These are phyloP conservation scores for Ophiocordyceps camponoti-rufipedis DNA, from an alignment of 2,329 filamentous ascomycete genomes.

Conservation along the genomic window DNA sequence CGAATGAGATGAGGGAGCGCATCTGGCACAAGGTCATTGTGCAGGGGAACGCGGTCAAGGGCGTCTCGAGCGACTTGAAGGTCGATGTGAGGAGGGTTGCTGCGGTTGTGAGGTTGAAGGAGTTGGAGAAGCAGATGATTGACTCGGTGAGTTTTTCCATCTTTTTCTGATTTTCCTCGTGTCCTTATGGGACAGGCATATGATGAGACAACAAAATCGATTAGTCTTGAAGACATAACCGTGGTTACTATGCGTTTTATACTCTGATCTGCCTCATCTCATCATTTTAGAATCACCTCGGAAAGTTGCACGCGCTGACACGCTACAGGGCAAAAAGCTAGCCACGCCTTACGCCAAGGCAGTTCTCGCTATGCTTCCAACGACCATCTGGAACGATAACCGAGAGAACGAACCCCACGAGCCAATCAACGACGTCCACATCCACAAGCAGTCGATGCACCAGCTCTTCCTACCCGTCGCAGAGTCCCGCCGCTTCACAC, in stretches of 20 bases:
- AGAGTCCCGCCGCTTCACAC: constrained; percentile 44
- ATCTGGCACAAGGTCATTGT: constrained; percentile 53
- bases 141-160: constrained; percentile 42
- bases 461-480: constrained; percentile 48
- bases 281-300: constrained; percentile 26
- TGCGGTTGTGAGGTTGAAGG: constrained; percentile 70
- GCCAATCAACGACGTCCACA: constrained; percentile 44
- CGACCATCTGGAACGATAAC: constrained; percentile 36
- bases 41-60: constrained; percentile 51
- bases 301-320: constrained; percentile 27
- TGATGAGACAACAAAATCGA: constrained; percentile 46
- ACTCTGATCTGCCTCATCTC: constrained; percentile 9
- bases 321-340: constrained; percentile 50
- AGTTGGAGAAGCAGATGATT: constrained; percentile 65
- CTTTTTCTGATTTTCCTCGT: no score
- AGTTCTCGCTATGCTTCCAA: constrained; percentile 64
- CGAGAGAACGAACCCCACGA: constrained; percentile 32
- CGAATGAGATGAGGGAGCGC: constrained; percentile 51
- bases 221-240: constrained; percentile 98
- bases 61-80: constrained; percentile 57
- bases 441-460: constrained; percentile 42
- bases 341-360: constrained; percentile 62
- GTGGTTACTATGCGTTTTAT: constrained; percentile 62
- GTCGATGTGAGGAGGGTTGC: constrained; percentile 73
- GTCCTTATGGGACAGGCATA: constrained; percentile 24